Evolutionary conservation across 2,329 filamentous ascomycete species (phyloP), one percentile per base, ranked within the genome.

Genomic region (Didymella pinodella): DNA sequence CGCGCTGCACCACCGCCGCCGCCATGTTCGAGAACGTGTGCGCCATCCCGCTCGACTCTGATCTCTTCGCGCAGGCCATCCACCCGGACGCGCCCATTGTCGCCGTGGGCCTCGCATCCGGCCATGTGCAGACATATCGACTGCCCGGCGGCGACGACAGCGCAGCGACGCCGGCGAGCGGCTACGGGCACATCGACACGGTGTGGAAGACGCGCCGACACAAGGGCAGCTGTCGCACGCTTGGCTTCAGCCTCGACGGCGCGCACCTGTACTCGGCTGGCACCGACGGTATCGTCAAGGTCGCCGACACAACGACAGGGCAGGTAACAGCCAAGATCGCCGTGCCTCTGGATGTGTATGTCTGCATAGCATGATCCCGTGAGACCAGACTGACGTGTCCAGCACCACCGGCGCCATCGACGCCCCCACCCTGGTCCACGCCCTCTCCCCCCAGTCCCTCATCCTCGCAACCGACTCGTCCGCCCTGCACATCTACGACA

Each of bases 391-490:
- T 46, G n/a, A 43, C 44, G n/a, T 11, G 5, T n/a, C 20, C 43
- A 84, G 73, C 71, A 78, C 65, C 48, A 79, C 74, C 54, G 75
- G 74, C 58, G 75, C 80, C 38, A 76, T 87, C 52, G 93, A 96
- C 76, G 83, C 86, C n/a, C 92, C 93, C 0, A 90, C 91, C 1
- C 84, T 96, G 28, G 82, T 98, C 51, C 90, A 95, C 75, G 88
- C 88, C 5, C 87, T 98, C 26, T 95, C 92, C 8, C 92, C 93
- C 0, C 92, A 97, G 77, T 93, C 89, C 14, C 84, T 99, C 46
- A 87, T 99, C 47, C 86, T 98, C 28, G 92, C 90, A 22, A 96
- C 93, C 65, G 95, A 99, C 80, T 95, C 92, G 2, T 92, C 92
- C 53, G 90, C 91, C 25, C 81, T 99, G 10, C 92, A 98, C 78